phyloP scores from a whole-genome alignment of 257 asterid species.

The Nemophila menziesii region DNA sequence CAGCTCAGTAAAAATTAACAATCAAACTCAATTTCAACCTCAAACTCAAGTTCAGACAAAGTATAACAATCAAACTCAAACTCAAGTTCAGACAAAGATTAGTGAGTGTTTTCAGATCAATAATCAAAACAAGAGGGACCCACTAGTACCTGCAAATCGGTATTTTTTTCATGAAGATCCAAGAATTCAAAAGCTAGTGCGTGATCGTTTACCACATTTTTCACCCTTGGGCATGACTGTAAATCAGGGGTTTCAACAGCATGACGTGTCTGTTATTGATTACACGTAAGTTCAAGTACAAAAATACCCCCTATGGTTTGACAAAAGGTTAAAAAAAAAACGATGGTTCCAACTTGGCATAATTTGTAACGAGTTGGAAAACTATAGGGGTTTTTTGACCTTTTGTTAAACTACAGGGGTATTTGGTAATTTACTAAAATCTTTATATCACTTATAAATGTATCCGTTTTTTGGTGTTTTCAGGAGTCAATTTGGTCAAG shows the following conservation, averaged over 20 bases:
- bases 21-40: too few relatives aligned
- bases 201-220: constrained; percentile 65
- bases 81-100: constrained; percentile 13
- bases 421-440: too few relatives aligned
- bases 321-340: too few relatives aligned
- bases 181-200: constrained; percentile 68
- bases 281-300: too few relatives aligned
- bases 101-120: constrained; percentile 14
- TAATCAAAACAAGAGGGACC: constrained; percentile 13
- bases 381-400: too few relatives aligned
- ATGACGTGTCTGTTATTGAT: constrained; percentile 42
- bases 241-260: constrained; percentile 33
- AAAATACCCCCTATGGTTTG: too few relatives aligned
- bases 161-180: constrained; percentile 70
- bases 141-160: constrained; percentile 46
- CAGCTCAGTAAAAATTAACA: constrained; percentile 32
- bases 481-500: constrained; percentile 65
- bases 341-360: too few relatives aligned
- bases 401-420: too few relatives aligned
- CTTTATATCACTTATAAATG: neutral
- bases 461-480: constrained; percentile 12
- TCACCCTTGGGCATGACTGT: constrained; percentile 53
- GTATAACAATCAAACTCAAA: too few relatives aligned
- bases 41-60: too few relatives aligned
- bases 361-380: too few relatives aligned